These are phyloP conservation scores for Hymenoscyphus scutula DNA, from an alignment of 2,329 filamentous ascomycete species.

Conservation along the genomic window DNA sequence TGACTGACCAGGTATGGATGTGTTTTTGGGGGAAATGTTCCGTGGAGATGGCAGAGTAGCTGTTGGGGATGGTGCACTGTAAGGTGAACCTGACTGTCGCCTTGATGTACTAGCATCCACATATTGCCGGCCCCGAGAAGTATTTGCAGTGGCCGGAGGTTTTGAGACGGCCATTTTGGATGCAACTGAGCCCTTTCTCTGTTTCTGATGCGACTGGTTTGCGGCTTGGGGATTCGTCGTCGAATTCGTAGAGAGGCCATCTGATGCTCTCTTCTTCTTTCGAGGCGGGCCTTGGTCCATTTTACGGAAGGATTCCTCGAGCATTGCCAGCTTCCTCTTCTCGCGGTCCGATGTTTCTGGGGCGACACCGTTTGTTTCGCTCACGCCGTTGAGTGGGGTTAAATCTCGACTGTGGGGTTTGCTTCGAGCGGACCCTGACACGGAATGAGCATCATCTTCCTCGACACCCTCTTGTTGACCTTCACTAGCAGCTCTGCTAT, in stretches of 20 bases:
- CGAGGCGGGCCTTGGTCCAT: constrained; percentile 58
- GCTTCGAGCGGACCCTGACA: constrained; percentile 53
- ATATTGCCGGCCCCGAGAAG: constrained; percentile 28
- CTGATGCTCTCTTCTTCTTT: constrained; percentile 60
- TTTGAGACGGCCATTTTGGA: constrained; percentile 30
- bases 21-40: constrained; percentile 17
- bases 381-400: constrained; percentile 52
- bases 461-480: constrained; percentile 53
- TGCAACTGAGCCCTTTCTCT: constrained; percentile 34
- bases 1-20: constrained; percentile 22
- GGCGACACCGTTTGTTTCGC: constrained; percentile 52
- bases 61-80: constrained; percentile 32
- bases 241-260: constrained; percentile 42
- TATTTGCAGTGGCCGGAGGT: constrained; percentile 23
- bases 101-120: constrained; percentile 35
- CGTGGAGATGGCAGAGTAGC: constrained; percentile 24
- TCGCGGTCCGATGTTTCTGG: constrained; percentile 64
- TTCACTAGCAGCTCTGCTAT: constrained; percentile 64
- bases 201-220: constrained; percentile 32
- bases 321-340: constrained; percentile 64
- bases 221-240: constrained; percentile 15
- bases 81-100: constrained; percentile 34
- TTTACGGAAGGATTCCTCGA: constrained; percentile 62
- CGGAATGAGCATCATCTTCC: constrained; percentile 52
- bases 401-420: constrained; percentile 66